Evolutionary conservation across 805 yeast genomes (phyloP), one percentile per base, ranked within the genome.

Genomic region (Candida xyloterini): DNA sequence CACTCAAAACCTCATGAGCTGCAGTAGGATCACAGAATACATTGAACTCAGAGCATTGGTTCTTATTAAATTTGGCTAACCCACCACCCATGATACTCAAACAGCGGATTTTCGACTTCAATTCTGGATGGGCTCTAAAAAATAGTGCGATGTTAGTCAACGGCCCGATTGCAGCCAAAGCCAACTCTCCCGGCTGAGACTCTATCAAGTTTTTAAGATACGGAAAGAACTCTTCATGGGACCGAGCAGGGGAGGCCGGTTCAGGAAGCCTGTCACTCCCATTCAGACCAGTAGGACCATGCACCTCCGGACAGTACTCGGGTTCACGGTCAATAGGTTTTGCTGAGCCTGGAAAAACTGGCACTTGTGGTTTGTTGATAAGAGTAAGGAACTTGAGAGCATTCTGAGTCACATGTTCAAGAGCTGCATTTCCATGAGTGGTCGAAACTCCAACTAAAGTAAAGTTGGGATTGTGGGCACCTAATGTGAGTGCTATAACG

Each of bases 11-110:
- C 11, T 61, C 56, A 18, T 74, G 62, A 0, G 95, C 86, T 5
- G 95, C 95, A 28, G 72, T 70, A 1, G 95, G 87, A 57, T 88
- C 96, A 37, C 77, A 69, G 66, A 74, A 72, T 26, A 84, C 70
- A 60, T 88, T 88, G 67, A 84, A 87, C 57, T 88, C 95, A 5
- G 91, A 79, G 33, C 67, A 69, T 1, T 49, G 53, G 33, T 55
- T 52, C 25, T 52, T 46, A 38, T 60, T 60, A 38, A 53, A 59
- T 6, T 35, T 35, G 8, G 49, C 41, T 40, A 75, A 56, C 0
- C 73, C 76, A 2, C 95, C 95, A 10, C 95, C 95, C 95, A 88
- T 86, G 15, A 84, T 71, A 10, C 84, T 68, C 13, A 88, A 58
- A 37, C 62, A 71, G 37, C 70, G 70, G 37, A 88, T 67, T 36